These are phyloP conservation scores for Vigna trinervia DNA, from an alignment of 306 rosid species.

Conservation along the genomic window DNA sequence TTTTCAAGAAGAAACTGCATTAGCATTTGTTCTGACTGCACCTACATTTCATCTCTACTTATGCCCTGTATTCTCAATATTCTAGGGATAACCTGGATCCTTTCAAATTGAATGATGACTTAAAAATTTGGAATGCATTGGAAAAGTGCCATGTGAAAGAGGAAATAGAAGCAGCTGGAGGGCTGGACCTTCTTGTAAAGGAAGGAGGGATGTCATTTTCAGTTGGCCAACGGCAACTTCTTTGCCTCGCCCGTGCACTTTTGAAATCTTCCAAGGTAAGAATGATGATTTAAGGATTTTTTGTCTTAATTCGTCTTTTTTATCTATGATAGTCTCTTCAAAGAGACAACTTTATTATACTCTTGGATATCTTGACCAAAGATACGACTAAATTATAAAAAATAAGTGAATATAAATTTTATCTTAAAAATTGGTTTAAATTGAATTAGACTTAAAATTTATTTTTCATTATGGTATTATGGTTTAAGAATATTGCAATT, in stretches of 20 bases:
- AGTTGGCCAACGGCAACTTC: conserved; percentile 93
- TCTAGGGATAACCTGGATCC: conserved; percentile 94
- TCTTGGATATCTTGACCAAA: neutral
- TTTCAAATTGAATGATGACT: conserved; percentile 63
- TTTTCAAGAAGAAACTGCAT: conserved; percentile 13
- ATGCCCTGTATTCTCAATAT: conserved; percentile 11
- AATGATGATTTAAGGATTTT: neutral
- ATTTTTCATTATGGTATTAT: too few species aligned
- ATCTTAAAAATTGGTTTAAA: too few species aligned
- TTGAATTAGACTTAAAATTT: too few species aligned
- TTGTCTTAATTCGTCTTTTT: neutral
- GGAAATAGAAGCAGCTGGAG: conserved; percentile 85
- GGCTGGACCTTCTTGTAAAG: conserved; percentile 71
- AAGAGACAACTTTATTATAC: conserved; percentile 11
- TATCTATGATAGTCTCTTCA: neutral
- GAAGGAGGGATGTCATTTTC: conserved; percentile 84
- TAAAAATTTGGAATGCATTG: conserved; percentile 75
- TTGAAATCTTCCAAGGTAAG: conserved; percentile 84
- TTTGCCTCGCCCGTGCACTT: conserved; percentile 97
- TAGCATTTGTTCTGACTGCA: conserved; percentile 40
- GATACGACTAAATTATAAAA: too few species aligned
- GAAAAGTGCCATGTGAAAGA: conserved; percentile 86
- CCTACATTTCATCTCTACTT: conserved; percentile 25
- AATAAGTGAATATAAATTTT: too few species aligned
- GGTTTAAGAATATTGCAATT: too few species aligned